phyloP scores from a whole-genome alignment of 116 monocot species.

The Cymodocea nodosa region DNA sequence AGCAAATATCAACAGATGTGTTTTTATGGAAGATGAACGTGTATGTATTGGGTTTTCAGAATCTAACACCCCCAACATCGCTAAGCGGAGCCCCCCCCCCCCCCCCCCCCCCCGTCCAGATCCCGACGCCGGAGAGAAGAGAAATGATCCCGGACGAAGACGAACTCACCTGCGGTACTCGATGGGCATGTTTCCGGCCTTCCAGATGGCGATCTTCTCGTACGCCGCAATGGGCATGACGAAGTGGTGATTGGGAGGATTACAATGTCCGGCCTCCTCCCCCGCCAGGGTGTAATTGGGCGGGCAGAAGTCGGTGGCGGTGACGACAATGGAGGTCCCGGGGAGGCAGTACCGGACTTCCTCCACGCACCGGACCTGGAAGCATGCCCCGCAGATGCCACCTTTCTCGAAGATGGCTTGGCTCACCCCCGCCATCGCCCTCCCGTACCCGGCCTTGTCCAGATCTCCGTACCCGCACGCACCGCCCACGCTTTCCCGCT shows the following conservation, averaged over 20 bases:
- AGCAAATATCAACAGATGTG: not conserved
- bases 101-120: not conserved
- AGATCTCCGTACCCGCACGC: slow-evolving; percentile 96
- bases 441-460: too few relatives aligned
- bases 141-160: not conserved
- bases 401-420: slow-evolving; percentile 63
- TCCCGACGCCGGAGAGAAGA: not conserved
- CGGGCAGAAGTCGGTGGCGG: too few relatives aligned
- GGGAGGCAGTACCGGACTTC: slow-evolving; percentile 82
- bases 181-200: slow-evolving; percentile 84
- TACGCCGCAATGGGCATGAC: slow-evolving; percentile 91
- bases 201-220: slow-evolving; percentile 99
- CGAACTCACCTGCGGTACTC: slow-evolving; percentile 64
- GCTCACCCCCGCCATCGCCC: slow-evolving; percentile 81
- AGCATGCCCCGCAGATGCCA: slow-evolving; percentile 76
- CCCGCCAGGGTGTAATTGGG: slow-evolving; percentile 38
- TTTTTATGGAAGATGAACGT: not conserved
- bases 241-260: slow-evolving; percentile 78
- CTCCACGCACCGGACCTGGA: slow-evolving; percentile 82
- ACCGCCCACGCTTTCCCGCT: slow-evolving; percentile 62
- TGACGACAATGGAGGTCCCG: too few relatives aligned
- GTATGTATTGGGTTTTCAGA: too few relatives aligned
- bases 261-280: slow-evolving; percentile 65
- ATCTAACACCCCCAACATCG: too few relatives aligned
- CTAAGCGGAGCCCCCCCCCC: not conserved